These are phyloP conservation scores for Paracoccidioides lutzii DNA, from an alignment of 2,329 filamentous ascomycete genomes.

Conservation along the genomic window DNA sequence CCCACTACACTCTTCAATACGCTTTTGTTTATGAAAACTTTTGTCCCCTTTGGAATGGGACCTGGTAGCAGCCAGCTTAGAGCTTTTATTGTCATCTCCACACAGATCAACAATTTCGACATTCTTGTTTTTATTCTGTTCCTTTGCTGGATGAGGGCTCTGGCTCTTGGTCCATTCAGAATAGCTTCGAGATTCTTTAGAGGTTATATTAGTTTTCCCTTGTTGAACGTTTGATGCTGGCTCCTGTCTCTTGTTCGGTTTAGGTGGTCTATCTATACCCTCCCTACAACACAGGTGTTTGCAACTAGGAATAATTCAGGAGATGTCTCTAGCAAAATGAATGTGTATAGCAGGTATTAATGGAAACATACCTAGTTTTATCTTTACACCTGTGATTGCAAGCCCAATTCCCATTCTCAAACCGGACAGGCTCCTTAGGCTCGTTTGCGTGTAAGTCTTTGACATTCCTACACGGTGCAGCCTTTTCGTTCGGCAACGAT, in stretches of 20 bases:
- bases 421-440: constrained; percentile 34
- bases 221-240: background rate
- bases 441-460: constrained; percentile 7
- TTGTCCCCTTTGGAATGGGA: background rate
- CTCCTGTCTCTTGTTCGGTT: constrained; percentile 22
- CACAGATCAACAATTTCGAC: constrained; percentile 11
- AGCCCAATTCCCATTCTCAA: constrained; percentile 59
- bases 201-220: background rate
- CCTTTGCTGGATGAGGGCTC: background rate
- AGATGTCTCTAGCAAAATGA: constrained; percentile 25
- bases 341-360: constrained; percentile 8
- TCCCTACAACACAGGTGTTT: constrained; percentile 62
- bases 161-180: background rate
- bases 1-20: background rate
- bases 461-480: constrained; percentile 6
- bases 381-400: constrained; percentile 61
- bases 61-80: background rate
- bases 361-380: constrained; percentile 31
- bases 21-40: background rate
- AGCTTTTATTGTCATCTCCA: background rate
- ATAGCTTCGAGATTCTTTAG: background rate
- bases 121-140: background rate
- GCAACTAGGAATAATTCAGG: constrained; percentile 35
- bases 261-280: constrained; percentile 53
- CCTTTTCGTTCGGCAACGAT: constrained; percentile 4